These are phyloP conservation scores for Penicillium herquei DNA, from an alignment of 495 filamentous ascomycete genomes.

Conservation along the genomic window DNA sequence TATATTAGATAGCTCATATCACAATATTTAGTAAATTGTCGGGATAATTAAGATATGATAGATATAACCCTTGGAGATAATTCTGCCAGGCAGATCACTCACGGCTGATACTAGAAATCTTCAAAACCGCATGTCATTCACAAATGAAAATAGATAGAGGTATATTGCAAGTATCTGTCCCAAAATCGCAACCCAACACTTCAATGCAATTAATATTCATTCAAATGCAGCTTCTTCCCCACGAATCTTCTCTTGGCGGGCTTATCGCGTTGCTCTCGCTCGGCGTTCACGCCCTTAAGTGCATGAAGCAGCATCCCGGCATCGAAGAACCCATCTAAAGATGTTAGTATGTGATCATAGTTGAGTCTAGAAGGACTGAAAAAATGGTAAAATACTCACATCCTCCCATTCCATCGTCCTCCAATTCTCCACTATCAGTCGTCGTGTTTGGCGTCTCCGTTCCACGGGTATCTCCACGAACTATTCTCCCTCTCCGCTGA, in stretches of 20 bases:
- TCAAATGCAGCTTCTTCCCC: slow-evolving; percentile 75
- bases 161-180: neutral
- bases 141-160: neutral
- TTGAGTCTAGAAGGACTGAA: slow-evolving; percentile 1
- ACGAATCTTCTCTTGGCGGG: slow-evolving; percentile 60
- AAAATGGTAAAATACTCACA: slow-evolving; percentile 60
- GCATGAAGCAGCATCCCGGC: slow-evolving; percentile 90
- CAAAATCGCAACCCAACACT: neutral
- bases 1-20: no score
- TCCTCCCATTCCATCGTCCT: slow-evolving; percentile 87
- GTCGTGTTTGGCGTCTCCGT: slow-evolving; percentile 57
- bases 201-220: slow-evolving; percentile 58
- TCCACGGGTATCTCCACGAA: slow-evolving; percentile 43
- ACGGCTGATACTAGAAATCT: no score
- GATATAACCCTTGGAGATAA: no score
- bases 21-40: no score
- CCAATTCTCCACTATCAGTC: slow-evolving; percentile 64
- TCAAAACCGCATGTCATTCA: no score
- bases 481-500: slow-evolving; percentile 43
- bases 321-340: slow-evolving; percentile 90
- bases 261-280: slow-evolving; percentile 47
- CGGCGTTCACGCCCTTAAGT: slow-evolving; percentile 62
- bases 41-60: no score
- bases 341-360: slow-evolving; percentile 22
- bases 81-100: no score